Conservation (phyloP, 2,329 filamentous ascomycete genomes). For the Epichloe coenophiala region DNA sequence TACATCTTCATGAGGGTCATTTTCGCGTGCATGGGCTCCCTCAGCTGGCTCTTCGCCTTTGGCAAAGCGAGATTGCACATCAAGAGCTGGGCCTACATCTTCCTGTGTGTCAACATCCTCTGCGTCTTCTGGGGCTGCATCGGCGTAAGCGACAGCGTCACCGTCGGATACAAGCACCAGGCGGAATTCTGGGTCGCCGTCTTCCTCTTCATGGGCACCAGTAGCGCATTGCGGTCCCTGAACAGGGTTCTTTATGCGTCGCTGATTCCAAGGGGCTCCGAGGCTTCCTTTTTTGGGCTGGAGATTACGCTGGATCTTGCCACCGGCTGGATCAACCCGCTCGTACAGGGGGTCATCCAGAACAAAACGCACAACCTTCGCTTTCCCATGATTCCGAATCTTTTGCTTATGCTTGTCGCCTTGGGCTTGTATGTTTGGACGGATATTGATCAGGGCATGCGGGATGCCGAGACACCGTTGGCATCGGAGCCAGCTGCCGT, state of each 20-base stretch:
- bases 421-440: slow-evolving; percentile 8
- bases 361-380: slow-evolving; percentile 10
- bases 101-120: slow-evolving; percentile 8
- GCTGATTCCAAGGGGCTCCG: slow-evolving; percentile 10
- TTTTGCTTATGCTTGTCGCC: slow-evolving; percentile 8
- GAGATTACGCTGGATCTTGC: slow-evolving; percentile 11
- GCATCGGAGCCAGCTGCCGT: neutral
- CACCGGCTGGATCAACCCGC: slow-evolving; percentile 10
- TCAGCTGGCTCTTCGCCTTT: slow-evolving; percentile 8
- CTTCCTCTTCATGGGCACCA: slow-evolving; percentile 10
- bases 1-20: slow-evolving; percentile 10
- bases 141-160: slow-evolving; percentile 6
- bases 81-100: slow-evolving; percentile 9
- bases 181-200: slow-evolving; percentile 9
- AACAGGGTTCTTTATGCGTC: slow-evolving; percentile 9
- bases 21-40: slow-evolving; percentile 8
- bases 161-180: slow-evolving; percentile 10
- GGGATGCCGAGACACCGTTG: slow-evolving; percentile 8
- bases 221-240: slow-evolving; percentile 9
- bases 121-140: slow-evolving; percentile 11
- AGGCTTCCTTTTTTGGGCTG: slow-evolving; percentile 8
- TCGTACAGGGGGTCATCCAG: slow-evolving; percentile 9
- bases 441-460: slow-evolving; percentile 8
- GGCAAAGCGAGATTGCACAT: slow-evolving; percentile 4
- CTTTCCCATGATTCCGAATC: slow-evolving; percentile 10